Evolutionary conservation across 1,284 basidiomycete genomes (phyloP), one percentile per base, ranked within the genome.

Genomic region (Ganoderma lucidum): DNA sequence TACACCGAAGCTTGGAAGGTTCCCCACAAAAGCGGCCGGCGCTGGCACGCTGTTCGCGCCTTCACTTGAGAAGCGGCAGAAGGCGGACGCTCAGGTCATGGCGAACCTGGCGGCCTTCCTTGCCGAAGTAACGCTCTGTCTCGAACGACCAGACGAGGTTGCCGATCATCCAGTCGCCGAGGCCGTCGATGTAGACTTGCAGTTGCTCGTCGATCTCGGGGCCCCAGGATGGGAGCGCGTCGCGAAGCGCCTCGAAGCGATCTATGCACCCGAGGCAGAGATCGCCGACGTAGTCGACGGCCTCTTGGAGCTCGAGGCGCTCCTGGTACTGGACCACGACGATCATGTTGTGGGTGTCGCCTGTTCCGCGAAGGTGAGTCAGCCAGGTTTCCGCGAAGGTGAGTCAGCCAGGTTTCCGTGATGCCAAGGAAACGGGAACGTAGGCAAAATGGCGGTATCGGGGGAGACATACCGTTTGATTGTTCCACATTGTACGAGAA

Each of bases 401-500:
- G 35, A 35, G 64, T 74, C 30, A 71, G 70, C 48, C 30, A 23
- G 3, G n/a, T 44, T 37, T 37, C 63, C 12, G 37, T 45, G 51
- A 14, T 28, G 23, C 59, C 23, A 28, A 51, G 66, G 17, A 12
- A 53, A 53, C 39, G 59, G 23, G 2, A n/a, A 32, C 28, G 2
- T 2, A 55, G 48, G 14, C 10, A 55, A 37, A 45, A n/a, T 30
- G 17, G 12, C 30, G 32, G 28, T 8, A 59, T 45, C 10, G 37
- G 5, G 28, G 35, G 59, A 8, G 19, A 65, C 75, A 55, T 42
- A 78, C 78, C 78, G 67, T 77, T 78, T 2, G 82, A 77, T 72
- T 84, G 83, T 70, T 84, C 83, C 61, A 82, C 80, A 67, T 84
- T 84, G 77, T 79, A 84, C 1, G 83, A 84, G 74, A 83, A 84